Evolutionary conservation across 495 filamentous ascomycete genomes (phyloP).

Genomic region (Penicillium cataractarum): DNA sequence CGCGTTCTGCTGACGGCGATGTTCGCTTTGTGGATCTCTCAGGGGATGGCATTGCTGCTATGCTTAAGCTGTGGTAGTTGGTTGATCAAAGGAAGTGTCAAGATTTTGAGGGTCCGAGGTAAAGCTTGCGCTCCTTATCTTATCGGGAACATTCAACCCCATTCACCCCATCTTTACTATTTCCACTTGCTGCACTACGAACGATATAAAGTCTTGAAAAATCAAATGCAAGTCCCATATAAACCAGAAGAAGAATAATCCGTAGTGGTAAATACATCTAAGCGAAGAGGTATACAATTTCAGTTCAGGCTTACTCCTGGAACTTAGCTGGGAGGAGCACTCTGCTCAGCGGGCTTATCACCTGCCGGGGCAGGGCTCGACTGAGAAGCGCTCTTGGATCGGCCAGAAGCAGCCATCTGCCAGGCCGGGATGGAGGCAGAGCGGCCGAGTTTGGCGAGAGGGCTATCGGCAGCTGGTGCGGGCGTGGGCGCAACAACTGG

Average conservation of each 20-base stretch:
- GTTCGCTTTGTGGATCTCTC: slow-evolving; percentile 20
- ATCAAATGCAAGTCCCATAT: not conserved
- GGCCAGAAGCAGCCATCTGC: slow-evolving; percentile 79
- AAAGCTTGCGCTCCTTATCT: slow-evolving; percentile 4
- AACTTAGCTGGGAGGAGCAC: slow-evolving; percentile 36
- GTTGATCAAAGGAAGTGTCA: not conserved
- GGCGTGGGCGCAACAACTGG: slow-evolving; percentile 41
- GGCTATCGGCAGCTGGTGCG: slow-evolving; percentile 40
- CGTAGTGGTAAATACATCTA: slow-evolving; percentile 32
- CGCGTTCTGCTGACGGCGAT: slow-evolving; percentile 12
- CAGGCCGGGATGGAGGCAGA: slow-evolving; percentile 84
- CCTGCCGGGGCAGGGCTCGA: slow-evolving; percentile 27
- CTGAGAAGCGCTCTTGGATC: slow-evolving; percentile 50
- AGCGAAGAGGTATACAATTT: slow-evolving; percentile 31
- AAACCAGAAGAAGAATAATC: slow-evolving; percentile 15
- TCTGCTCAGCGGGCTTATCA: slow-evolving; percentile 34
- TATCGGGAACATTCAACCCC: not conserved
- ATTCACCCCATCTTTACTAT: not conserved
- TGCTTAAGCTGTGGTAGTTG: not conserved
- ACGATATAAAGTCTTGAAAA: not conserved
- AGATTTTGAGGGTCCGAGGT: slow-evolving; percentile 6
- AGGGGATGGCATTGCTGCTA: slow-evolving; percentile 30
- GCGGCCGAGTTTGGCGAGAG: slow-evolving; percentile 48
- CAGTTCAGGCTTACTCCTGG: slow-evolving; percentile 4
- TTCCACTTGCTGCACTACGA: not conserved